phyloP scores from a whole-genome alignment of 2,329 filamentous ascomycete species.

The Parastagonospora avenae region DNA sequence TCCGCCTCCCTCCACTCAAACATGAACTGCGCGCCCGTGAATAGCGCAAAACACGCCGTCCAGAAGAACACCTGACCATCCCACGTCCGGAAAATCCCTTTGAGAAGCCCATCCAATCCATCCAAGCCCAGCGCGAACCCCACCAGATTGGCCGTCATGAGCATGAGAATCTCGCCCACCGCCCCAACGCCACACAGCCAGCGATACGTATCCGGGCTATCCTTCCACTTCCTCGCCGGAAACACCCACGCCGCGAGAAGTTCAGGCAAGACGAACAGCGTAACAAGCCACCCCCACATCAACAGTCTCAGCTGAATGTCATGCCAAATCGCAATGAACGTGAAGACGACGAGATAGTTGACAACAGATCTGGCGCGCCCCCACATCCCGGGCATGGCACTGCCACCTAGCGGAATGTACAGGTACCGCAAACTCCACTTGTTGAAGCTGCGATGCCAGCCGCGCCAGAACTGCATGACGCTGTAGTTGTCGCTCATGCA shows the following conservation, averaged over 20 bases:
- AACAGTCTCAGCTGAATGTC: constrained; percentile 90
- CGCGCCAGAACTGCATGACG: constrained; percentile 89
- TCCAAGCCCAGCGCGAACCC: constrained; percentile 94
- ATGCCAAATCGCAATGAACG: constrained; percentile 97
- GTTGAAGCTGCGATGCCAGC: constrained; percentile 95
- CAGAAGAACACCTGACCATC: constrained; percentile 76
- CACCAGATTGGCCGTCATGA: constrained; percentile 94
- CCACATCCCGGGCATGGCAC: constrained; percentile 41
- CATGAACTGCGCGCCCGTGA: constrained; percentile 90
- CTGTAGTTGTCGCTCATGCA: constrained; percentile 96
- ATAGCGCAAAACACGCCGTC: constrained; percentile 73
- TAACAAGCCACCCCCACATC: constrained; percentile 96
- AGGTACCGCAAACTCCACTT: constrained; percentile 94
- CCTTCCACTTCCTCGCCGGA: constrained; percentile 73
- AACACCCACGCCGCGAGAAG: constrained; percentile 74
- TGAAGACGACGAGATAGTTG: constrained; percentile 87
- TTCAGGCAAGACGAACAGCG: constrained; percentile 92
- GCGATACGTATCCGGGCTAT: constrained; percentile 73
- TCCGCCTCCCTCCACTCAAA: constrained; percentile 91
- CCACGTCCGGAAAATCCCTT: constrained; percentile 76
- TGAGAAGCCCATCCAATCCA: constrained; percentile 76
- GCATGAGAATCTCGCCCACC: constrained; percentile 86
- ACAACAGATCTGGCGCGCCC: constrained; percentile 64
- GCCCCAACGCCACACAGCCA: constrained; percentile 80
- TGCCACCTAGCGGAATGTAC: constrained; percentile 87